Conservation (phyloP, 192 early-diverging fungal species). For the Gigaspora rosea region DNA sequence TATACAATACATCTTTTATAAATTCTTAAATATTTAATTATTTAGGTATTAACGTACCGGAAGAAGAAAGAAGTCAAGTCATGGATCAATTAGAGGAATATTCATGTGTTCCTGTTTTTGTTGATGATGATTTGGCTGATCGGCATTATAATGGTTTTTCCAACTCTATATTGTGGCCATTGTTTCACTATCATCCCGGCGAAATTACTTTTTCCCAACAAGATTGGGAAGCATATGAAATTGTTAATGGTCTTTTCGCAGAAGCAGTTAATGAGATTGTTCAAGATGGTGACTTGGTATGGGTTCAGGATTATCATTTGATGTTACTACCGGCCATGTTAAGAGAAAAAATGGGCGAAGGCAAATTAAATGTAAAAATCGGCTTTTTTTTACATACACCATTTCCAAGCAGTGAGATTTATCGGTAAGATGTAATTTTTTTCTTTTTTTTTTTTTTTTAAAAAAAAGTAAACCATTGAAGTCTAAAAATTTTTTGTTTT, state of each 20-base stretch:
- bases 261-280: constrained; percentile 82
- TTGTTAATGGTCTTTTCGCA: constrained; percentile 94
- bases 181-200: constrained; percentile 99
- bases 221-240: constrained; percentile 94
- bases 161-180: constrained; percentile 98
- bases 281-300: constrained; percentile 86
- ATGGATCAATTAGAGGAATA: constrained; percentile 75
- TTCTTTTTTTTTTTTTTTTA: background rate
- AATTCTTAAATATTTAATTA: background rate
- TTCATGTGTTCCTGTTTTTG: constrained; percentile 91
- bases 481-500: background rate
- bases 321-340: constrained; percentile 93
- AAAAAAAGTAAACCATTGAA: background rate
- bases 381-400: constrained; percentile 99
- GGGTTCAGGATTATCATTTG: constrained; percentile 97
- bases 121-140: constrained; percentile 91
- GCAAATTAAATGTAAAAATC: constrained; percentile 82
- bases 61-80: constrained; percentile 72
- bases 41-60: constrained; percentile 78
- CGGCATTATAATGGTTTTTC: constrained; percentile 99
- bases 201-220: constrained; percentile 96
- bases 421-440: constrained; percentile 58
- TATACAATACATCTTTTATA: background rate
- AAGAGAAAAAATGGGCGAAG: constrained; percentile 62
- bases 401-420: constrained; percentile 96